Evolutionary conservation across 2,329 filamentous ascomycete genomes (phyloP).

Genomic region (Mycosphaerelloides madeirae): DNA sequence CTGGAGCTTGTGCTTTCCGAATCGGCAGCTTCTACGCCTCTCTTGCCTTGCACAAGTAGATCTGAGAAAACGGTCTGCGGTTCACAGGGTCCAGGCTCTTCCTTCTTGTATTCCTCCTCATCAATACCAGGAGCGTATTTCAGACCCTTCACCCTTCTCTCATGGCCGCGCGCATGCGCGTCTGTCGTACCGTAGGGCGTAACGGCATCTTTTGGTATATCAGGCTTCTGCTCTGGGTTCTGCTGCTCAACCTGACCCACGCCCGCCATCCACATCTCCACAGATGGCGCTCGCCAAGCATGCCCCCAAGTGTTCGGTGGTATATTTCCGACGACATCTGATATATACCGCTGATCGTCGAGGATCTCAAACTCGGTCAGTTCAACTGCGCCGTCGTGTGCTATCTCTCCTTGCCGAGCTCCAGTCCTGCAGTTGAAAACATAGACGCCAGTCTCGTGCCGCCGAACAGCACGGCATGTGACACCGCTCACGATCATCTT

Average conservation of each 20-base stretch:
- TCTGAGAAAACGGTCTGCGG: neutral
- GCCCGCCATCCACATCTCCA: slow-evolving; percentile 24
- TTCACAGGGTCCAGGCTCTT: neutral
- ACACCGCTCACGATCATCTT: slow-evolving; percentile 9
- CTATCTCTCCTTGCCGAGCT: neutral
- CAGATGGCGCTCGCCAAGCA: slow-evolving; percentile 8
- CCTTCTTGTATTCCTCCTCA: neutral
- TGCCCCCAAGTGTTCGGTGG: slow-evolving; percentile 10
- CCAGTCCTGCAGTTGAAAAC: slow-evolving; percentile 26
- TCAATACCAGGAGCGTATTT: neutral
- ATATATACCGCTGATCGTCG: slow-evolving; percentile 5
- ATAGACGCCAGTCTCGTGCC: slow-evolving; percentile 7
- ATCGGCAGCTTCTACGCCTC: no score
- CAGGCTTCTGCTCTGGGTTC: slow-evolving; percentile 12
- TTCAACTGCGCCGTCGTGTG: slow-evolving; percentile 3
- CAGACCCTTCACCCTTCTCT: neutral
- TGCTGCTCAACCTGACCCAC: slow-evolving; percentile 19
- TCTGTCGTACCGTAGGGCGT: slow-evolving; percentile 2
- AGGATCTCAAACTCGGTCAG: slow-evolving; percentile 8
- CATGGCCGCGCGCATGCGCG: slow-evolving; percentile 7
- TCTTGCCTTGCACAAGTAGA: neutral
- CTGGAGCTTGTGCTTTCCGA: no score
- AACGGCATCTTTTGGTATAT: slow-evolving; percentile 20
- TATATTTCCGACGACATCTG: neutral
- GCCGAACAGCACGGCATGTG: slow-evolving; percentile 20